Evolutionary conservation across 495 filamentous ascomycete species (phyloP).

Genomic region (Xylaria sp.): DNA sequence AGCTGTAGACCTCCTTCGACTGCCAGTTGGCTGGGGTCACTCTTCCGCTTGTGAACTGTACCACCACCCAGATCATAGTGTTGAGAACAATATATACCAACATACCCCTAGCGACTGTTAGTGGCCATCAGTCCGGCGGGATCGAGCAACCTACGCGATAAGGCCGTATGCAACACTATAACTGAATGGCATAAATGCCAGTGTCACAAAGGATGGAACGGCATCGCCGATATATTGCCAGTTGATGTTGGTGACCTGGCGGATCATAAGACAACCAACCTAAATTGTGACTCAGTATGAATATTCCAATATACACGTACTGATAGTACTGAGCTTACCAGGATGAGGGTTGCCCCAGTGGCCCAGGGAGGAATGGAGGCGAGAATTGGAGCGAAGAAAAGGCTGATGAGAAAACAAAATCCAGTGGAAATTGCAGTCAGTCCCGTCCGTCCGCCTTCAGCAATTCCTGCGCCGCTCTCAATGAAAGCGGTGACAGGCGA

Average conservation of each 20-base stretch:
- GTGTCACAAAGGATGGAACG: slow-evolving; percentile 79
- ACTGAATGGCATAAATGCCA: slow-evolving; percentile 82
- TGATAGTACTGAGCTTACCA: slow-evolving; percentile 56
- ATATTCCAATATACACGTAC: background rate
- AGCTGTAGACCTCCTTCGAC: slow-evolving; percentile 78
- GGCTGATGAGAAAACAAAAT: slow-evolving; percentile 75
- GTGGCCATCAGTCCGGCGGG: background rate
- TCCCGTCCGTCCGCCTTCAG: slow-evolving; percentile 80
- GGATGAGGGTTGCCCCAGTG: slow-evolving; percentile 78
- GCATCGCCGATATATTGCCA: slow-evolving; percentile 70
- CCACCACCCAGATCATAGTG: slow-evolving; percentile 61
- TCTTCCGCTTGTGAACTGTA: slow-evolving; percentile 61
- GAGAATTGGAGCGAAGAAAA: slow-evolving; percentile 86
- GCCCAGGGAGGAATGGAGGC: slow-evolving; percentile 86
- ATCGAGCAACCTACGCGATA: slow-evolving; percentile 61
- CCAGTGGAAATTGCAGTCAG: slow-evolving; percentile 78
- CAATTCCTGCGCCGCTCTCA: slow-evolving; percentile 82
- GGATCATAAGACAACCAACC: slow-evolving; percentile 65
- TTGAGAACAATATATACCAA: slow-evolving; percentile 77
- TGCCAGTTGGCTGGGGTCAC: slow-evolving; percentile 76
- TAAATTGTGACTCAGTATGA: slow-evolving; percentile 33
- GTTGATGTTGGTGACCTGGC: slow-evolving; percentile 61
- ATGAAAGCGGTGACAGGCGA: slow-evolving; percentile 84
- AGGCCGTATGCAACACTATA: slow-evolving; percentile 82
- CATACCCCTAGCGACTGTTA: slow-evolving; percentile 59